phyloP scores from a whole-genome alignment of 2,329 filamentous ascomycete species.

The Phialophora tarda region DNA sequence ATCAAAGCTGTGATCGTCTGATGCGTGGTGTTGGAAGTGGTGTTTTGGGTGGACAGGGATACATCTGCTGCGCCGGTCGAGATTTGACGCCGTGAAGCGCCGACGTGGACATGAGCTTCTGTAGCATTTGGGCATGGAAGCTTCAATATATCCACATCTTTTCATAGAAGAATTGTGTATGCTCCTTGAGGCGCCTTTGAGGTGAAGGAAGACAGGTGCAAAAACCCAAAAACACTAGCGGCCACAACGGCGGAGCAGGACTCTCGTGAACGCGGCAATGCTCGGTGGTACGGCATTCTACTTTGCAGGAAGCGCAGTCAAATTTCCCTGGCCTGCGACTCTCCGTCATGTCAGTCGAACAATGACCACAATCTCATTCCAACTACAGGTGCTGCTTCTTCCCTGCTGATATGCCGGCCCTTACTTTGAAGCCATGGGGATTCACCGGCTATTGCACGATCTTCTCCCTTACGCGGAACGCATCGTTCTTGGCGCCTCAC shows the following conservation, averaged over 20 bases:
- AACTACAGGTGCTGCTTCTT: not conserved
- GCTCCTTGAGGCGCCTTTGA: not conserved
- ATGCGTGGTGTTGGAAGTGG: conserved; percentile 1
- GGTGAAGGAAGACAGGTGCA: not conserved
- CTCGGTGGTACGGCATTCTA: not conserved
- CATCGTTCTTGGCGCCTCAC: conserved; percentile 46
- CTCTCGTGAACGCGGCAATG: not conserved
- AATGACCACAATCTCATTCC: not conserved
- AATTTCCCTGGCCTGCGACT: not conserved
- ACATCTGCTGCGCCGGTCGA: not conserved
- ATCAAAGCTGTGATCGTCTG: conserved; percentile 15
- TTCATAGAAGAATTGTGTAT: not conserved
- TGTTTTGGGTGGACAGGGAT: not conserved
- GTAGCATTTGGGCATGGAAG: not conserved
- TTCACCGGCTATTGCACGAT: conserved; percentile 61
- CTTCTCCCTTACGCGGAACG: conserved; percentile 60
- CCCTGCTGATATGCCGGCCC: not conserved
- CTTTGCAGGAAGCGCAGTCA: not conserved
- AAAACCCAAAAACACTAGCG: not conserved
- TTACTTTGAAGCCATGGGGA: conserved; percentile 58
- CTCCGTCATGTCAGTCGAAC: not conserved
- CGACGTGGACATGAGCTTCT: not conserved
- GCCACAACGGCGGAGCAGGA: not conserved
- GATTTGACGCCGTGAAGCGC: not conserved
- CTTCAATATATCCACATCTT: not conserved